Base-by-base conservation (phyloP, 805 yeast genomes). In the Diddensiella santjacobensis region DNA sequence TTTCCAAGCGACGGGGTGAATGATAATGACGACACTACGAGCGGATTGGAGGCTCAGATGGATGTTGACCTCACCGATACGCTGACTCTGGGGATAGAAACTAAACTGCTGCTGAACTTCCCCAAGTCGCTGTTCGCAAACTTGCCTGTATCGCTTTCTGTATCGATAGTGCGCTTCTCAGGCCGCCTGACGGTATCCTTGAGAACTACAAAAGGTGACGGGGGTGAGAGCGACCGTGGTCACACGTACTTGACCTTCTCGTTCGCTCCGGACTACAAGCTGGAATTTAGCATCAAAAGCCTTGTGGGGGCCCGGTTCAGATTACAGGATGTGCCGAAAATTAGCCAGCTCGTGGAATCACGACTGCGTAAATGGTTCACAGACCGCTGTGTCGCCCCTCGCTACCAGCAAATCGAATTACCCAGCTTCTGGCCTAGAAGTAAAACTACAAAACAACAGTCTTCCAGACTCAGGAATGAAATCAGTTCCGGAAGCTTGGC, bases 311-410 rank as follows among this genome's bases (percentile, higher is more conserved):
- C 97, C 0, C 75, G 96, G 42, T 87, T 98, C 0, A 85, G 91
- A 62, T 71, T 93, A 22, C 96, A 90, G 65, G 88, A 93, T 59
- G 86, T 93, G 13, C 99, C 99, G 4, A 89, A 93, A 60, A 80
- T 93, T 33, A 80, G 95, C 6, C 82, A 87, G 49, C 70, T 93
- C 37, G 81, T 93, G 36, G 98, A 93, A 62, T 80, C 79, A 49
- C 83, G 83, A 51, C 74, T 93, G 35, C 75, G 93, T 53, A 81
- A 81, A 47, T 89, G 96, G 95, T 90, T 93, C 61, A 81, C 83
- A 15, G 97, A 91, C 58, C 73, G 96, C 53, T 88, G 96, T 62
- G 93, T 93, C 10, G 95, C 88, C 56, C 99, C 99, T 1, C 75
- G 95, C 57, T 91, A 84, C 59, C 96, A 90, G 63, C 84, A 87